A percentile compares a stretch with the other conserved stretches of the same genome.
Conservation (phyloP, 164 flowering plant species). For the Magnolia kwangsiensis region DNA sequence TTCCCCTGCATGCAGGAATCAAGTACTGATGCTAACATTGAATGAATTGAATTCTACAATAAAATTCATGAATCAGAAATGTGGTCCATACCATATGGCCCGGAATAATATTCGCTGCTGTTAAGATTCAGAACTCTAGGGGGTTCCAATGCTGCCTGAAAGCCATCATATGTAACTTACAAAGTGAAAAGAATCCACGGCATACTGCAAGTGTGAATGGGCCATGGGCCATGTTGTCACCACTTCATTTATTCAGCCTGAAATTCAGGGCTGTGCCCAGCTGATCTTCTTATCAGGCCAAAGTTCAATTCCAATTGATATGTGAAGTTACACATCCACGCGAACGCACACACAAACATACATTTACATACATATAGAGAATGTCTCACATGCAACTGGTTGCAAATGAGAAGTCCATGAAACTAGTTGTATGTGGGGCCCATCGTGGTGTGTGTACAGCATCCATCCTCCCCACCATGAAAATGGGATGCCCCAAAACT, state of each 20-base stretch:
- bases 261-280: neutral
- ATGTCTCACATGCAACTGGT: too few relatives aligned
- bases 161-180: neutral
- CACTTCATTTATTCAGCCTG: neutral
- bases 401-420: too few relatives aligned
- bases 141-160: conserved; percentile 81
- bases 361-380: too few relatives aligned
- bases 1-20: conserved; percentile 16
- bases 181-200: neutral
- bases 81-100: conserved; percentile 62
- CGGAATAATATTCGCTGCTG: conserved; percentile 60
- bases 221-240: neutral
- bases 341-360: too few relatives aligned
- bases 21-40: neutral
- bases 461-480: too few relatives aligned
- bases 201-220: neutral
- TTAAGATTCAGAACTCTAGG: conserved; percentile 67
- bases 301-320: too few relatives aligned
- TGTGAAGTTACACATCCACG: too few relatives aligned
- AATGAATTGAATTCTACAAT: neutral
- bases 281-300: neutral
- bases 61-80: neutral
- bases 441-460: too few relatives aligned
- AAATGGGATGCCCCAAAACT: too few relatives aligned
- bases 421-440: too few relatives aligned